Evolutionary conservation across 495 filamentous ascomycete genomes (phyloP), one percentile per base, ranked within the genome.

Genomic region (Podospora australis): DNA sequence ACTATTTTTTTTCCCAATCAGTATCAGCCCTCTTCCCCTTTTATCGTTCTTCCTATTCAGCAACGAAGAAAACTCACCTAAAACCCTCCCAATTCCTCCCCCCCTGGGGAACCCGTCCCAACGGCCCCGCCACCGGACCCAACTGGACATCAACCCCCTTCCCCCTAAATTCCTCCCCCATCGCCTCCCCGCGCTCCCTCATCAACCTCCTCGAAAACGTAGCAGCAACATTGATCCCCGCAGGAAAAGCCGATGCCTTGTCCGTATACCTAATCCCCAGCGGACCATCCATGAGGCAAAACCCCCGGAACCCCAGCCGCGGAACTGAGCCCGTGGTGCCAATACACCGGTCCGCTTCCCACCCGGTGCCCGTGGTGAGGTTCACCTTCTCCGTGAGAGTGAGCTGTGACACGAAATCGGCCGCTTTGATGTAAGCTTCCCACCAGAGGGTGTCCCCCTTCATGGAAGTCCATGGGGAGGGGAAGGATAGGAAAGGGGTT

Each of bases 351-450:
- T 83, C 83, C 6, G 76, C 70, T 59, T 80, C 63, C 83, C 88
- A 91, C 51, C 86, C 86, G 38, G 78, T 74, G 52, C 87, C 87
- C 3, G 84, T 89, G 2, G 87, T 89, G 43, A 91, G 56, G 54
- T 90, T 91, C 51, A 95, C 87, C 64, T 96, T 96, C 63, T 95
- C 90, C 9, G 82, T 64, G 48, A 96, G 63, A 17, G 78, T 88
- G 79, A 96, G 87, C 55, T 78, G 69, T 45, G 70, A 60, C 1
- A 95, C 90, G 56, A 96, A 65, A 36, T 68, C 73, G 23, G 6
- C n/a, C 2, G 40, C 40, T 16, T 36, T 36, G 10, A 16, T 17
- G 32, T 36, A 36, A 6, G 32, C 32, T n/a, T n/a, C 32, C 19
- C 19, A 17, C 32, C 32, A 36, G 14, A 16, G n/a, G 4, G 32